Conservation (phyloP, 164 flowering plant genomes). For the Tinospora cordifolia region DNA sequence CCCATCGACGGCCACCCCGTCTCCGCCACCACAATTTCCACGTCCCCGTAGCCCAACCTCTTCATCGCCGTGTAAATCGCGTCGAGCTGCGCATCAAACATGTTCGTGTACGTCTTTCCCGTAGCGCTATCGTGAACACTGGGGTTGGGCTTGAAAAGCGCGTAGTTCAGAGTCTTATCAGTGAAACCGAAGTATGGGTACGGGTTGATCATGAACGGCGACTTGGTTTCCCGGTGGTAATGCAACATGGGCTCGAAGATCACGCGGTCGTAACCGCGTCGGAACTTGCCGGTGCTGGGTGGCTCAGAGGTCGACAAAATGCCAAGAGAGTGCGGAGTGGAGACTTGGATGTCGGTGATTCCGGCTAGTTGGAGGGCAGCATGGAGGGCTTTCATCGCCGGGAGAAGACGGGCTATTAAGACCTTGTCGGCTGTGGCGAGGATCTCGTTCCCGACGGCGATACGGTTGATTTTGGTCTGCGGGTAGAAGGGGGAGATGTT, state of each 20-base stretch:
- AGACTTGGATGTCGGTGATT: constrained; percentile 39
- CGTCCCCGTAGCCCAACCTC: constrained; percentile 60
- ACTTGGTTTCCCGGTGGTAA: constrained; percentile 47
- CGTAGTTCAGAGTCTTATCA: constrained; percentile 36
- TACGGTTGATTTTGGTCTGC: constrained; percentile 39
- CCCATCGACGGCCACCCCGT: constrained; percentile 93
- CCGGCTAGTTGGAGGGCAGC: constrained; percentile 47
- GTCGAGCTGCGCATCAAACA: constrained; percentile 71
- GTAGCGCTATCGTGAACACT: constrained; percentile 48
- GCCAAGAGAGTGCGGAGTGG: constrained; percentile 74
- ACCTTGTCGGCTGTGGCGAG: constrained; percentile 32
- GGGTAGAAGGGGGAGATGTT: constrained; percentile 63
- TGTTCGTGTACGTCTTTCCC: constrained; percentile 48
- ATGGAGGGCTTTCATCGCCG: constrained; percentile 63
- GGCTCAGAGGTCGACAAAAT: constrained; percentile 42
- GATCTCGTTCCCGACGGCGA: constrained; percentile 76
- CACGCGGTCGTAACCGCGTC: constrained; percentile 44
- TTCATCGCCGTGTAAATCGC: constrained; percentile 56
- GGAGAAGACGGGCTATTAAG: constrained; percentile 46
- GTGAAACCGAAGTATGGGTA: constrained; percentile 72
- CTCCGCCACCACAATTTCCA: constrained; percentile 74
- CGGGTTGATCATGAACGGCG: constrained; percentile 78
- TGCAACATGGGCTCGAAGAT: constrained; percentile 57
- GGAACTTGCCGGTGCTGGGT: constrained; percentile 64
- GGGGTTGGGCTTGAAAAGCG: constrained; percentile 45